Base-by-base conservation (phyloP, 768 basidiomycete species). In the Suillus paluster region DNA sequence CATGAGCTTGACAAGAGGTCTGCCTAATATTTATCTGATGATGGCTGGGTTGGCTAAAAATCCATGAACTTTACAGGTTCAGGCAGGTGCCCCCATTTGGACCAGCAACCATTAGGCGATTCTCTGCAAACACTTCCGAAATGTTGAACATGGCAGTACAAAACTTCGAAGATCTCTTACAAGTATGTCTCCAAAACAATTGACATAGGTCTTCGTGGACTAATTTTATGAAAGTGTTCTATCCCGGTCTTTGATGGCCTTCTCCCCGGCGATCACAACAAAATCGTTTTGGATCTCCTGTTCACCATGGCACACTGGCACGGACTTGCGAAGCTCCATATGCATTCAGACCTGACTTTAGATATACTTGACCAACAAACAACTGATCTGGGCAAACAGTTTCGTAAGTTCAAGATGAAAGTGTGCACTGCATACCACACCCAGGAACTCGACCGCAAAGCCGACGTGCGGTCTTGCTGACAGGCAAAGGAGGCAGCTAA, bases 111-210 rank as follows among this genome's bases (percentile, higher is more conserved):
- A 78, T 79, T 19, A 66, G 71, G 0, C 61, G 57, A 30, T 78
- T 78, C 48, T 23, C 44, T 10, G 57, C 66, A 33, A 75, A 79
- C 66, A 71, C 67, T 1, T 71, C 77, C 4, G 74, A 70, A 33
- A 65, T 80, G 65, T 73, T 73, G 52, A 71, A 73, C 57, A 61
- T 78, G 14, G 76, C 76, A 21, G 78, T 75, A 1, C 67, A 70
- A 27, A 75, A 79, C 56, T 79, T 68, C 62, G 75, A 79, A 55
- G 78, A 79, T 56, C 65, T 78, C 12, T 60, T 78, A 0, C 78
- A 78, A 65, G 58, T 59, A 23, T n/a, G 25, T 55, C 12, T 23
- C 6, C 27, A 46, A 5, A 21, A 21, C 44, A 56, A 41, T 7
- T 36, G 8, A 30, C 38, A 14, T 30, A 30, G 38, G 23, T 33